Evolutionary conservation across 2,329 filamentous ascomycete species (phyloP), one percentile per base, ranked within the genome.

Genomic region (Calonectria multiphialidica): DNA sequence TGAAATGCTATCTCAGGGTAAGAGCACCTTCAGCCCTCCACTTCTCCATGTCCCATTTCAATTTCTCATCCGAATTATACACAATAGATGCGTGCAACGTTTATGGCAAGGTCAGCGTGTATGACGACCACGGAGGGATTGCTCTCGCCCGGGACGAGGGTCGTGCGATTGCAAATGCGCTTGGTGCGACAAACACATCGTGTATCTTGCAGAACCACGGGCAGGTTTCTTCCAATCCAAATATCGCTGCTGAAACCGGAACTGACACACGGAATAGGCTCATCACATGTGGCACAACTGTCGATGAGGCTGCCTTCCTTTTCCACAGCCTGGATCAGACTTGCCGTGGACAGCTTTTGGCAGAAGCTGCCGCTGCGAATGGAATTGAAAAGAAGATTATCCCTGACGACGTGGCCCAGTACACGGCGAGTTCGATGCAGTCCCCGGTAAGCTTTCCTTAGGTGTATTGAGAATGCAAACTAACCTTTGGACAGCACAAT

Each of bases 291-390:
- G 61, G 61, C 1, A 28, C 42, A 8, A 64, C 61, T 16, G 61
- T 64, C 16, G 61, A 64, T 13, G 61, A 64, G 12, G 61, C 61
- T 8, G 61, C 61, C 23, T 64, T 47, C 12, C 44, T 64, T 8
- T 64, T 64, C n/a, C n/a, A 45, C n/a, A 16, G n/a, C 13, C n/a
- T 64, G 44, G 61, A 49, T 3, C 25, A 33, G 2, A 10, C 18
- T 7, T 64, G 61, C 30, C 16, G 30, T 1, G 30, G 18, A 5
- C 61, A 64, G 28, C 21, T 64, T 5, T 3, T 49, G 16, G 44
- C 21, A 3, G 61, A 64, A 49, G 61, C 61, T 10, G 61, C 61
- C 6, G 35, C 44, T 6, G 35, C 35, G 2, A 42, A 64, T 10
- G 61, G 42, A 6, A 8, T 49, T 10, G n/a, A 64, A 12, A 64